Percentiles rank a stretch among this genome's conserved stretches.
phyloP scores from a whole-genome alignment of 1,139 yeast genomes.

The Lodderomyces elongisporus region DNA sequence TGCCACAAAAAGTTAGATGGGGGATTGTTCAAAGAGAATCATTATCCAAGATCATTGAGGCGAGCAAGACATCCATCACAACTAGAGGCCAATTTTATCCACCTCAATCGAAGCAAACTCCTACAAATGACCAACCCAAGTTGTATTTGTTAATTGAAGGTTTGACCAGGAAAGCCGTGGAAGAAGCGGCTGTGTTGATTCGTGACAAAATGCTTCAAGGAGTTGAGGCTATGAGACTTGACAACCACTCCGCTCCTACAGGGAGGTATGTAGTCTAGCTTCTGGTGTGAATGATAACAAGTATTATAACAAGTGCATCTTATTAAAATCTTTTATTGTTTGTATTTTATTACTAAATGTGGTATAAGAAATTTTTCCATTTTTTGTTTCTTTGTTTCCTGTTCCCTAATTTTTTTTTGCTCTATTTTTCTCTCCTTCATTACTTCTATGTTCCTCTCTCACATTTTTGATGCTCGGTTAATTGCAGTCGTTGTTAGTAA shows the following conservation, averaged over 20 bases:
- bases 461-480: too few species aligned
- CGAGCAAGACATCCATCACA: constrained; percentile 75
- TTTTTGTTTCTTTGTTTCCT: too few species aligned
- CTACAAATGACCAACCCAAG: constrained; percentile 45
- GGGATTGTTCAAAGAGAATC: constrained; percentile 68
- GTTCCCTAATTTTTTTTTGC: too few species aligned
- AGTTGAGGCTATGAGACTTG: constrained; percentile 40
- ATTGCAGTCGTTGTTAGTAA: too few species aligned
- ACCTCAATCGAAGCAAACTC: constrained; percentile 39
- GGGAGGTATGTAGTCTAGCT: constrained; percentile 37
- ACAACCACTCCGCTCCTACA: constrained; percentile 20
- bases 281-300: too few species aligned
- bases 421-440: too few species aligned
- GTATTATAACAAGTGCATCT: too few species aligned
- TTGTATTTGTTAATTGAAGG: constrained; percentile 79
- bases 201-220: constrained; percentile 61
- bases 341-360: too few species aligned
- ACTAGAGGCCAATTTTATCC: constrained; percentile 78
- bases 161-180: constrained; percentile 56
- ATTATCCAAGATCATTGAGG: constrained; percentile 60
- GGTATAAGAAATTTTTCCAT: too few species aligned
- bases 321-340: too few species aligned
- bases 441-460: too few species aligned
- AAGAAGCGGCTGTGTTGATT: constrained; percentile 60
- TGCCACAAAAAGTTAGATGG: constrained; percentile 85